Evolutionary conservation across 306 rosid species (phyloP).

Genomic region (Glycine latifolia): DNA sequence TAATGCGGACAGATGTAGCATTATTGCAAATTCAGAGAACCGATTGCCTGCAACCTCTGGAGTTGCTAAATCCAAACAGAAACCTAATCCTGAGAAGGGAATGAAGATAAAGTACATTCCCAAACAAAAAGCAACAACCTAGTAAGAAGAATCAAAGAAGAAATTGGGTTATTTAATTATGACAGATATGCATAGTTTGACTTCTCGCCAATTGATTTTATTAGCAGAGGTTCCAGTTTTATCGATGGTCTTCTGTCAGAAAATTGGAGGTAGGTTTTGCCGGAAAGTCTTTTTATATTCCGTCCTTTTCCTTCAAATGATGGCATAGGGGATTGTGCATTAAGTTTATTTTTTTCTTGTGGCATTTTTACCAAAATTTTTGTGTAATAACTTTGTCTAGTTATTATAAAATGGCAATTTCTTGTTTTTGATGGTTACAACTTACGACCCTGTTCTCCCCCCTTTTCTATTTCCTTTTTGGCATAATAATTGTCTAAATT

Average conservation of each 20-base stretch:
- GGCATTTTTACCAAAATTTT: constrained; percentile 40
- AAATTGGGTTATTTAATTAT: constrained; percentile 52
- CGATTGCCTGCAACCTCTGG: constrained; percentile 48
- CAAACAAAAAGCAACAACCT: constrained; percentile 62
- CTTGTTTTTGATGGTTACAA: background rate
- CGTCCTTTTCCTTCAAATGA: constrained; percentile 52
- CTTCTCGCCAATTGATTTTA: constrained; percentile 49
- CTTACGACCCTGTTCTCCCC: background rate
- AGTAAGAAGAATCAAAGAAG: constrained; percentile 49
- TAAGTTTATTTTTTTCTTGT: constrained; percentile 37
- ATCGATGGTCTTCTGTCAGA: constrained; percentile 77
- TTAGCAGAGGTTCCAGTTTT: constrained; percentile 85
- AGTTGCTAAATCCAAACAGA: constrained; percentile 59
- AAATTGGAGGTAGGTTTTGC: constrained; percentile 64
- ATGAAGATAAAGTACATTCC: constrained; percentile 71
- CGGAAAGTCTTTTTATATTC: constrained; percentile 55
- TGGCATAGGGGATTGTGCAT: constrained; percentile 55
- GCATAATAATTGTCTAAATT: no score
- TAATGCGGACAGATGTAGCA: constrained; percentile 47
- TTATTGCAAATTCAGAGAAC: constrained; percentile 59
- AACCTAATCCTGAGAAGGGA: constrained; percentile 65
- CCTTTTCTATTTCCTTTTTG: no score
- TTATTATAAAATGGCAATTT: constrained; percentile 30
- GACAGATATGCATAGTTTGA: constrained; percentile 66
- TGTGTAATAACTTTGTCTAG: constrained; percentile 53